Percentiles rank a stretch among this genome's conserved stretches.
These are phyloP conservation scores for Heteromeles arbutifolia DNA, from an alignment of 306 rosid species.

Conservation along the genomic window DNA sequence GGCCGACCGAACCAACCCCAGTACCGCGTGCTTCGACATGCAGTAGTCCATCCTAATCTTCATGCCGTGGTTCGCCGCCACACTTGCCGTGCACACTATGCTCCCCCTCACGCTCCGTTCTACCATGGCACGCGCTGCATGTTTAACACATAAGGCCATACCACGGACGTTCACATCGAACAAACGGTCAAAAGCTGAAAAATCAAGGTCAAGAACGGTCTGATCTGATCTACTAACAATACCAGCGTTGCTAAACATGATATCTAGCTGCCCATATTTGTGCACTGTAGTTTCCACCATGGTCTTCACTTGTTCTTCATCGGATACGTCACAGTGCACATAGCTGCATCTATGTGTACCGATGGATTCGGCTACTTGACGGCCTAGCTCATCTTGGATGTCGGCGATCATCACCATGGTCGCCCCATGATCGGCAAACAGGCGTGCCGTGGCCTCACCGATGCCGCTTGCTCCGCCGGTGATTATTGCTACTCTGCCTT, in stretches of 20 bases:
- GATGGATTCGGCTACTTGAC: constrained; percentile 31
- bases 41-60: constrained; percentile 14
- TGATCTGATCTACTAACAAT: constrained; percentile 16
- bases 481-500: constrained; percentile 45
- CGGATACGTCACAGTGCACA: constrained; percentile 37
- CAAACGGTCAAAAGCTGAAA: constrained; percentile 21
- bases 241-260: constrained; percentile 60
- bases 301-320: constrained; percentile 33
- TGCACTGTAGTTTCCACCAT: constrained; percentile 29
- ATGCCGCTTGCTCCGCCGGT: constrained; percentile 59
- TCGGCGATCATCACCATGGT: constrained; percentile 41
- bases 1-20: constrained; percentile 37
- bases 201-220: constrained; percentile 29
- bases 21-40: constrained; percentile 49
- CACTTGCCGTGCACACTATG: constrained; percentile 42
- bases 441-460: constrained; percentile 40
- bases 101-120: constrained; percentile 33
- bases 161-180: constrained; percentile 27
- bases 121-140: constrained; percentile 47
- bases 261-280: constrained; percentile 27
- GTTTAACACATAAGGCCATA: constrained; percentile 37
- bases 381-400: constrained; percentile 44
- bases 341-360: constrained; percentile 28
- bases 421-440: constrained; percentile 30
- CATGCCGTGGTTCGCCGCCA: neutral